Percentiles rank a stretch among this genome's conserved stretches.
Evolutionary conservation across 768 basidiomycete species (phyloP).

Genomic region (Psilocybe subaeruginosa): DNA sequence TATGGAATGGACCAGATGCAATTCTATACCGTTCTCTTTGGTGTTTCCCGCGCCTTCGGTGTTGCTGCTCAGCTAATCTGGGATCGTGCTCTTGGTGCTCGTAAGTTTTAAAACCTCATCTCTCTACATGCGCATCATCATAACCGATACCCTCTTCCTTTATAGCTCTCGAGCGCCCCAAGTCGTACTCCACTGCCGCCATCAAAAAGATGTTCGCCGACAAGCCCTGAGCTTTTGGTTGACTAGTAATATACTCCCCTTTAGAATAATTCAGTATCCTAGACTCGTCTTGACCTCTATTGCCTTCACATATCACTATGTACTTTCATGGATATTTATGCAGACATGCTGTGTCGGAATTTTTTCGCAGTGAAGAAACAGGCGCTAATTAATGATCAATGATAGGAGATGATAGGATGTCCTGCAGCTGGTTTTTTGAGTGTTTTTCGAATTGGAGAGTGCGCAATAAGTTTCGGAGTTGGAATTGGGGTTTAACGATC

Average conservation of each 20-base stretch:
- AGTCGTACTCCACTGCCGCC: conserved; percentile 84
- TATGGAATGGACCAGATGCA: conserved; percentile 90
- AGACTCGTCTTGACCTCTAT: neutral
- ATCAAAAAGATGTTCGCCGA: conserved; percentile 79
- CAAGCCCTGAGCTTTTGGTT: conserved; percentile 37
- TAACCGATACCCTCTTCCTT: neutral
- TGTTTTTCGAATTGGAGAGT: too few species aligned
- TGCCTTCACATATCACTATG: neutral
- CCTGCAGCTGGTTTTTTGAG: too few species aligned
- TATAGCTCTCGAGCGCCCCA: conserved; percentile 84
- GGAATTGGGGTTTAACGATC: too few species aligned
- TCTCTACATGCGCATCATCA: neutral
- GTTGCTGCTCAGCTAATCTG: conserved; percentile 89
- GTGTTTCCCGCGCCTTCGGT: conserved; percentile 93
- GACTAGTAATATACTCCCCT: neutral
- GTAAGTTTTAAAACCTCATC: conserved; percentile 47
- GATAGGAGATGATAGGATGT: too few species aligned
- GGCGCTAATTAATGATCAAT: too few species aligned
- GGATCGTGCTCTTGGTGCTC: conserved; percentile 92
- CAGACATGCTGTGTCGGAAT: neutral
- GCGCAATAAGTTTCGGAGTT: too few species aligned
- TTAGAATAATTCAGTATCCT: neutral
- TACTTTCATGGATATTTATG: neutral
- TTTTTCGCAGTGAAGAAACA: too few species aligned
- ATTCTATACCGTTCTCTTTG: conserved; percentile 97